Conservation (phyloP, 2,329 filamentous ascomycete genomes). For the Erysiphe neolycopersici region DNA sequence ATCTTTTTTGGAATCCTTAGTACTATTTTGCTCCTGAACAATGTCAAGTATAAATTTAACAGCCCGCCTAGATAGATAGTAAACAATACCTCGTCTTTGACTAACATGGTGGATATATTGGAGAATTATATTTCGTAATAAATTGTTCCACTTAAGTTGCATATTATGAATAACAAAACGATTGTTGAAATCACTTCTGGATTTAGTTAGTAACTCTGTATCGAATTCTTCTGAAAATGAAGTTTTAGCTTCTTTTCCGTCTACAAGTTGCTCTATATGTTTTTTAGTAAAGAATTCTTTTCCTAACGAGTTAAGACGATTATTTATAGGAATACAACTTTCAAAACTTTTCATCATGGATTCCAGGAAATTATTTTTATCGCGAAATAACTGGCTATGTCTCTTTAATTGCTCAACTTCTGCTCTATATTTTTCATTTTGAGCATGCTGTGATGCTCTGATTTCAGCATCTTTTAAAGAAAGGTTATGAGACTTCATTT, state of each 20-base stretch:
- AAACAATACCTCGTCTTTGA: slow-evolving; percentile 84
- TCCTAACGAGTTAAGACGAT: slow-evolving; percentile 8
- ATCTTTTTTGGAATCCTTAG: slow-evolving; percentile 8
- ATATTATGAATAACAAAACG: slow-evolving; percentile 95
- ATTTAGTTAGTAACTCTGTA: slow-evolving; percentile 47
- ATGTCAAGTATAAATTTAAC: slow-evolving; percentile 98
- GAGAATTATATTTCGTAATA: slow-evolving; percentile 80
- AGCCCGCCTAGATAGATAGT: slow-evolving; percentile 84
- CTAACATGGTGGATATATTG: slow-evolving; percentile 95
- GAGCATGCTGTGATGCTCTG: slow-evolving; percentile 26
- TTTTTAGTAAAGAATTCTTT: slow-evolving; percentile 16
- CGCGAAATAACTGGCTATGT: slow-evolving; percentile 27
- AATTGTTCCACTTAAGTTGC: slow-evolving; percentile 96
- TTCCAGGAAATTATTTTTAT: slow-evolving; percentile 31
- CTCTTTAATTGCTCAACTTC: slow-evolving; percentile 33
- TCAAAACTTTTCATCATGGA: slow-evolving; percentile 20
- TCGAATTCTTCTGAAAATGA: slow-evolving; percentile 25
- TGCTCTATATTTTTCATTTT: slow-evolving; percentile 23
- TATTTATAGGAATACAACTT: slow-evolving; percentile 10
- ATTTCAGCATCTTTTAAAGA: slow-evolving; percentile 53
- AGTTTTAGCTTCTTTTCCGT: slow-evolving; percentile 16
- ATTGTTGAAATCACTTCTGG: slow-evolving; percentile 88
- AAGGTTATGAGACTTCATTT: slow-evolving; percentile 49
- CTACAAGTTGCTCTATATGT: slow-evolving; percentile 9
- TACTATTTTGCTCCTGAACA: slow-evolving; percentile 70